Base-by-base conservation (phyloP, 805 yeast species). In the Yamadazyma scolyti region DNA sequence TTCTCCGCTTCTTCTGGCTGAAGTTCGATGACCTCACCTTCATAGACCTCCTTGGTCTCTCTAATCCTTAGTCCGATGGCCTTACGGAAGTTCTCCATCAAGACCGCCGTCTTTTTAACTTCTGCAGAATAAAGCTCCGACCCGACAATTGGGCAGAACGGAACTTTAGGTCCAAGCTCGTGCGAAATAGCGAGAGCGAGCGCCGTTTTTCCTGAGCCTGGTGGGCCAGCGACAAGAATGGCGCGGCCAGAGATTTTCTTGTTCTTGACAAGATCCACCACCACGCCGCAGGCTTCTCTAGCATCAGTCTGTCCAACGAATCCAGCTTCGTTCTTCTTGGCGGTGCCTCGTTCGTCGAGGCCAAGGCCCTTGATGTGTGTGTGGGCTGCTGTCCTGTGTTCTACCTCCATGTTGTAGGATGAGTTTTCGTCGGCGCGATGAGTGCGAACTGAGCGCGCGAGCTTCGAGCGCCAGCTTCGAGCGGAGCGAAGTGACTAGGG, bases 121-220 rank as follows among this genome's bases (percentile, higher is more conserved):
- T 93, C 98, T n/a, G 95, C 95, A 9, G 95, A 82, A 50, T 80
- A 93, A 39, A 93, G 68, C 61, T 93, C 98, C 36, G 88, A 77
- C 22, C 97, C 98, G 15, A 94, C 97, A 48, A 93, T 80, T 4
- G 97, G 97, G 51, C 96, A 89, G 56, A 93, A 93, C 27, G 98
- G 98, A 33, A 93, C 97, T 53, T 90, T 88, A 23, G 95, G 93
- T 4, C 98, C 98, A 47, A 93, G 70, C 56, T 87, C 96, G 56
- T 93, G 97, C 3, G 97, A 86, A 34, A 93, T 79, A 2, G 97
- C 98, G 48, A 93, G 71, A 0, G 97, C 97, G 49, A 93, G 72
- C 1, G 98, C 98, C 3, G 98, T 93, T 57, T 93, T 93, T 54
- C 98, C 98, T 5, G 97, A 90, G 0, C 97, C 96, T 7, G 98